Conservation (phyloP, 2,329 filamentous ascomycete genomes). For the Parascedosporium putredinis region DNA sequence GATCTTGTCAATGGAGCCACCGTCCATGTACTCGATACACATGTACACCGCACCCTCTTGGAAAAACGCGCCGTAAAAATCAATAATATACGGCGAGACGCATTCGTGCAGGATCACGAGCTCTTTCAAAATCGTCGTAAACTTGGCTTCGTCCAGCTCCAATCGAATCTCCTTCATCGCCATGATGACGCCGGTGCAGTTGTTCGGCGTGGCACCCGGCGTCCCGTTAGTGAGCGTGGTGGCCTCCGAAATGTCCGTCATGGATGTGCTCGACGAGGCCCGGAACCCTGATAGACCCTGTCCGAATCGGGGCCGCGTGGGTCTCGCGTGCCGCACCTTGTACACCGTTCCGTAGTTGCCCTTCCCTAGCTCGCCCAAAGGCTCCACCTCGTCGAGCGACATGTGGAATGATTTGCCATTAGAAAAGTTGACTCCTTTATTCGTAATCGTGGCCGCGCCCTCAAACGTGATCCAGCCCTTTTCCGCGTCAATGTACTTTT, state of each 20-base stretch:
- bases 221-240: conserved; percentile 18
- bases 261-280: conserved; percentile 14
- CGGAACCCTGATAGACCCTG: conserved; percentile 43
- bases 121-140: conserved; percentile 95
- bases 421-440: conserved; percentile 83
- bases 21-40: conserved; percentile 99
- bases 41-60: conserved; percentile 98
- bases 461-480: conserved; percentile 87
- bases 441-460: conserved; percentile 81
- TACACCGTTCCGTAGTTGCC: conserved; percentile 98
- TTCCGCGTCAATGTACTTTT: conserved; percentile 83
- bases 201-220: conserved; percentile 16
- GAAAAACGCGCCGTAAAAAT: conserved; percentile 98
- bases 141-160: conserved; percentile 93
- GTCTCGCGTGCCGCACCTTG: conserved; percentile 80
- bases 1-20: conserved; percentile 92
- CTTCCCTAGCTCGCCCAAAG: conserved; percentile 85
- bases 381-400: conserved; percentile 90
- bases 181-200: conserved; percentile 72
- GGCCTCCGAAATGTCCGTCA: conserved; percentile 19
- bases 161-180: conserved; percentile 98
- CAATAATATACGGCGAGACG: conserved; percentile 90
- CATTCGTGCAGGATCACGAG: conserved; percentile 93
- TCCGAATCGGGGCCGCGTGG: conserved; percentile 45
- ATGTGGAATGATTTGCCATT: conserved; percentile 86